A percentile compares a stretch with the other conserved stretches of the same genome.
These are phyloP conservation scores for Paramecium bursaria DNA, from an alignment of 73 alveolate genomes.

Conservation along the genomic window DNA sequence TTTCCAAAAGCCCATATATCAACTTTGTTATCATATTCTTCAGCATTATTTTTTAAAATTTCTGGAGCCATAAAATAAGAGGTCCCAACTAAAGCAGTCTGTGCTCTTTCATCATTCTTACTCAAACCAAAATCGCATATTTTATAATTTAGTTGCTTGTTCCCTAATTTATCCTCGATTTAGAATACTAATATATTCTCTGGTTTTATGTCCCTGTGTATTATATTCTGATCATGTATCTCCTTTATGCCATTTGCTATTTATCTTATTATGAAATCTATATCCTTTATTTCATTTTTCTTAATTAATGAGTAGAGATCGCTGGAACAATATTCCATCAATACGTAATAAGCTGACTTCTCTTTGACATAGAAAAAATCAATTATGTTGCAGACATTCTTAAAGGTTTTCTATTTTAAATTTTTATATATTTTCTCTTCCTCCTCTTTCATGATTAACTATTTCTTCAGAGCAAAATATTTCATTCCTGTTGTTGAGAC, in stretches of 20 bases:
- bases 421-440: not conserved
- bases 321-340: slow-evolving; percentile 28
- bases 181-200: slow-evolving; percentile 18
- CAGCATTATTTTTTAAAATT: too few relatives aligned
- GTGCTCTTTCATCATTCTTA: not conserved
- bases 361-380: not conserved
- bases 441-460: not conserved
- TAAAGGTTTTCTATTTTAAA: not conserved
- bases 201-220: slow-evolving; percentile 51
- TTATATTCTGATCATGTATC: not conserved
- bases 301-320: not conserved
- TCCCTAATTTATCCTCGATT: not conserved
- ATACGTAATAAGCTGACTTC: not conserved
- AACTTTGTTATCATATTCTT: too few relatives aligned
- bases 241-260: slow-evolving; percentile 2
- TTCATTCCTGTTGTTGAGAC: too few relatives aligned
- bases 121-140: slow-evolving; percentile 24
- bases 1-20: too few relatives aligned
- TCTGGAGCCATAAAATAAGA: slow-evolving; percentile 50
- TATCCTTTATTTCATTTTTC: not conserved
- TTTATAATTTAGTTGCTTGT: not conserved
- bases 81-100: slow-evolving; percentile 4
- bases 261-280: not conserved
- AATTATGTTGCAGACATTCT: slow-evolving; percentile 1
- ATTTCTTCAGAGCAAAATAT: too few relatives aligned